Evolutionary conservation across 495 filamentous ascomycete species (phyloP).

Genomic region (Entonaema liquescens): DNA sequence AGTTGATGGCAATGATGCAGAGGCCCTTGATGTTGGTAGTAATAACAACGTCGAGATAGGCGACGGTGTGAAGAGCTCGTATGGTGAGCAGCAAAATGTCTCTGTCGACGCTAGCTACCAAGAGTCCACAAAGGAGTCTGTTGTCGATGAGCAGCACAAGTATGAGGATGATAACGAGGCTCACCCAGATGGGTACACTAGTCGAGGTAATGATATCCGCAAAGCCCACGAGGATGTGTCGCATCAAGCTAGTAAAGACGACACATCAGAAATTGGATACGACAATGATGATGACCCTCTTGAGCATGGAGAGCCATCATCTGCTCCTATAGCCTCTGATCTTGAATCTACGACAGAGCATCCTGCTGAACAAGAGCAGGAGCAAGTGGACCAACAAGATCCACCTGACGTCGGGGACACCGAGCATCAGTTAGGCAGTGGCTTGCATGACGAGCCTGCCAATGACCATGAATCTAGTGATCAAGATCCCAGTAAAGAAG

Average conservation of each 20-base stretch:
- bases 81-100: conserved; percentile 12
- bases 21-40: background rate
- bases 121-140: conserved; percentile 5
- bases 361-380: conserved; percentile 9
- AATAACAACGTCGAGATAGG: background rate
- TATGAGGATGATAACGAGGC: background rate
- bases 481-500: conserved; percentile 31
- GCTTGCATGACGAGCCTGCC: conserved; percentile 47
- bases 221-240: conserved; percentile 34
- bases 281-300: conserved; percentile 19
- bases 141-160: background rate
- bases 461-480: conserved; percentile 37
- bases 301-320: conserved; percentile 3
- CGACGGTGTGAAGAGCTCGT: background rate
- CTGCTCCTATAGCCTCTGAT: background rate
- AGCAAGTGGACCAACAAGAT: conserved; percentile 1
- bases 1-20: background rate
- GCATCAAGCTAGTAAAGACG: conserved; percentile 20
- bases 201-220: conserved; percentile 45
- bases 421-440: conserved; percentile 54
- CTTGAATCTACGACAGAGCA: conserved; percentile 10
- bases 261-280: conserved; percentile 46
- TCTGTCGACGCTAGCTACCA: background rate
- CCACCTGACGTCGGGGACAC: conserved; percentile 45
- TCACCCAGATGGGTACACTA: conserved; percentile 3